These are phyloP conservation scores for Sugiyamaella xylanicola DNA, from an alignment of 1,139 yeast genomes.

Conservation along the genomic window DNA sequence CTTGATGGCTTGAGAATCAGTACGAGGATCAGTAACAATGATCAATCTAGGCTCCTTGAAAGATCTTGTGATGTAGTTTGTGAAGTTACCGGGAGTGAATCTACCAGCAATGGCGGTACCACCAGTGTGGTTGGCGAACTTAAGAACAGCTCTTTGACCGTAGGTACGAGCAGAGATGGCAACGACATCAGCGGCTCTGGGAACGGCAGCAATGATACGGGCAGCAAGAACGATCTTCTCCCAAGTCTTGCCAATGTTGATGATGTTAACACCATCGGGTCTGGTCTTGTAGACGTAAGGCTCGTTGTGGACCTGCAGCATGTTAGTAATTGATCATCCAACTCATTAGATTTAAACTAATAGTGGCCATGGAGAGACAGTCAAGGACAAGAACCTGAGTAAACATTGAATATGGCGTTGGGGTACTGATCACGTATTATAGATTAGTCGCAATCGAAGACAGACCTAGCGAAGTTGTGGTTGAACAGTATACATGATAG, in stretches of 20 bases:
- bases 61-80: slow-evolving; percentile 99
- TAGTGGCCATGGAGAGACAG: too few species aligned
- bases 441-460: too few species aligned
- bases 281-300: slow-evolving; percentile 99
- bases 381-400: too few species aligned
- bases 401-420: too few species aligned
- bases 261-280: slow-evolving; percentile 99
- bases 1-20: slow-evolving; percentile 99
- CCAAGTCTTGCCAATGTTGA: slow-evolving; percentile 99
- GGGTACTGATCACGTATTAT: too few species aligned
- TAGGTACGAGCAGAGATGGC: slow-evolving; percentile 99
- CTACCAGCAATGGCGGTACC: slow-evolving; percentile 99
- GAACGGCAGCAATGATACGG: slow-evolving; percentile 98
- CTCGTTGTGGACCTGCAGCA: slow-evolving; percentile 82
- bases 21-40: slow-evolving; percentile 99
- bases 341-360: too few species aligned
- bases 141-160: slow-evolving; percentile 99
- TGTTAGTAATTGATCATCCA: too few species aligned
- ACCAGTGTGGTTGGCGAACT: slow-evolving; percentile 99
- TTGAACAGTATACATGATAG: too few species aligned
- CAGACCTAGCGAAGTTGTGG: too few species aligned
- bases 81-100: slow-evolving; percentile 99
- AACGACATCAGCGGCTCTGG: slow-evolving; percentile 97
- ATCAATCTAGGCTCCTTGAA: slow-evolving; percentile 99
- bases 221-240: slow-evolving; percentile 99